These are phyloP conservation scores for Gaillardinia entomophila DNA, from an alignment of 805 yeast genomes.

Conservation along the genomic window DNA sequence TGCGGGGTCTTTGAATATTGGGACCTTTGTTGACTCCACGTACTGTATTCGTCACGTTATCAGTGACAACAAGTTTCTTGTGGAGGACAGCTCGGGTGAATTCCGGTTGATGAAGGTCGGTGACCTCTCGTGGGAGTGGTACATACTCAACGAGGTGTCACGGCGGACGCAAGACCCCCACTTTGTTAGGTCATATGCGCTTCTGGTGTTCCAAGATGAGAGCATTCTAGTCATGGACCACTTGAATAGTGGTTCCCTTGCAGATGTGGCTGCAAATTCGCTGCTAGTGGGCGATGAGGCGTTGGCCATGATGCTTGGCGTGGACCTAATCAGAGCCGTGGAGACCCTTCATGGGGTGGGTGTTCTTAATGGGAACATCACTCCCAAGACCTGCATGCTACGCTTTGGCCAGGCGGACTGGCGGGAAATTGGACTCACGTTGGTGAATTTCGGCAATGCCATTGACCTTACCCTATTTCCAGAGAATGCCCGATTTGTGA, in stretches of 20 bases:
- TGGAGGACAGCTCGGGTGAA: conserved; percentile 46
- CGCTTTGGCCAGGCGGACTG: conserved; percentile 40
- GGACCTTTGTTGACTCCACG: no score
- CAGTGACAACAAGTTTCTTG: no score
- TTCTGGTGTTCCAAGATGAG: conserved; percentile 60
- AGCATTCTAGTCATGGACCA: conserved; percentile 63
- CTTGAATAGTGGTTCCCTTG: conserved; percentile 63
- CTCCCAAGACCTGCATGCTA: conserved; percentile 83
- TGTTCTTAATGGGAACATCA: conserved; percentile 79
- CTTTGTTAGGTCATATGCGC: conserved; percentile 44
- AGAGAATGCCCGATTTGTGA: conserved; percentile 43
- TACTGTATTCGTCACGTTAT: no score
- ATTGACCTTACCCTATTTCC: conserved; percentile 62
- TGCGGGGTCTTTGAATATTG: no score
- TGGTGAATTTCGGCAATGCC: conserved; percentile 81
- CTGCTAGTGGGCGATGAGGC: conserved; percentile 72
- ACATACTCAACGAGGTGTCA: conserved; percentile 57
- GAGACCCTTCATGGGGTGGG: conserved; percentile 58
- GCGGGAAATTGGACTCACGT: conserved; percentile 47
- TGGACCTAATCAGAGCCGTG: conserved; percentile 57
- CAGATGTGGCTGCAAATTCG: no score
- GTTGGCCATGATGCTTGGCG: conserved; percentile 55
- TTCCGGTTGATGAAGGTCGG: conserved; percentile 69
- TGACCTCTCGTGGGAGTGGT: conserved; percentile 83
- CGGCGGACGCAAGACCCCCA: no score